Evolutionary conservation across 805 yeast species (phyloP).

Genomic region (Candida krabiensis): DNA sequence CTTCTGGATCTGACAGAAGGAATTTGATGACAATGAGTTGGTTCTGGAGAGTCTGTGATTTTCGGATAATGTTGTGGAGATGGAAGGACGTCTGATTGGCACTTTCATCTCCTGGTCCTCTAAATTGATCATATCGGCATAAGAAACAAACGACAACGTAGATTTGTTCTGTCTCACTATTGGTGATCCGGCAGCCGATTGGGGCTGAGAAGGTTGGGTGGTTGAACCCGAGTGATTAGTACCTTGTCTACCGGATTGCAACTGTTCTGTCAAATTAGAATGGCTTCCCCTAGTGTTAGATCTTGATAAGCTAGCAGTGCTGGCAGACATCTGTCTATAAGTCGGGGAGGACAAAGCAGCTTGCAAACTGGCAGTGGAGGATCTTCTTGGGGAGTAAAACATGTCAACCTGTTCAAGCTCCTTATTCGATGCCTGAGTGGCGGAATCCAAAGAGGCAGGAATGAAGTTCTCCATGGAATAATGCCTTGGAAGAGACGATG

Average conservation of each 20-base stretch:
- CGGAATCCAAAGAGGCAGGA: slow-evolving; percentile 56
- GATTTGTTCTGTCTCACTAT: slow-evolving; percentile 29
- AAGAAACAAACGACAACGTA: slow-evolving; percentile 60
- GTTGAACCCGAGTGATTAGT: slow-evolving; percentile 10
- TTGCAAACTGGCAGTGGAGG: slow-evolving; percentile 52
- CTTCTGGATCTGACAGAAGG: slow-evolving; percentile 23
- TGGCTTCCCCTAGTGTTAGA: slow-evolving; percentile 22
- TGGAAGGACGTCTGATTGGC: slow-evolving; percentile 59
- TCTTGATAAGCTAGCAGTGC: slow-evolving; percentile 21
- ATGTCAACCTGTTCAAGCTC: slow-evolving; percentile 40
- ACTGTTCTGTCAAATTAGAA: slow-evolving; percentile 29
- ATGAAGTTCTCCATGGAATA: slow-evolving; percentile 50
- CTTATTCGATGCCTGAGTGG: slow-evolving; percentile 40
- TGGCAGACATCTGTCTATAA: slow-evolving; percentile 18
- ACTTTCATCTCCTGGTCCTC: slow-evolving; percentile 50
- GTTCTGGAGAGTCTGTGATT: slow-evolving; percentile 28
- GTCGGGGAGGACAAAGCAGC: slow-evolving; percentile 30
- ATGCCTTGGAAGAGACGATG: slow-evolving; percentile 34
- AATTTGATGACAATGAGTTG: slow-evolving; percentile 22
- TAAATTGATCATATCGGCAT: slow-evolving; percentile 74
- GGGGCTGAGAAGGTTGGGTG: slow-evolving; percentile 10
- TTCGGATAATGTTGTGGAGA: slow-evolving; percentile 42
- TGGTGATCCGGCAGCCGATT: slow-evolving; percentile 40
- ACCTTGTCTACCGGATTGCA: slow-evolving; percentile 17
- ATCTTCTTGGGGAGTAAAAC: slow-evolving; percentile 50